Base-by-base conservation (phyloP, 805 yeast species). In the Kodamaea kakaduensis region DNA sequence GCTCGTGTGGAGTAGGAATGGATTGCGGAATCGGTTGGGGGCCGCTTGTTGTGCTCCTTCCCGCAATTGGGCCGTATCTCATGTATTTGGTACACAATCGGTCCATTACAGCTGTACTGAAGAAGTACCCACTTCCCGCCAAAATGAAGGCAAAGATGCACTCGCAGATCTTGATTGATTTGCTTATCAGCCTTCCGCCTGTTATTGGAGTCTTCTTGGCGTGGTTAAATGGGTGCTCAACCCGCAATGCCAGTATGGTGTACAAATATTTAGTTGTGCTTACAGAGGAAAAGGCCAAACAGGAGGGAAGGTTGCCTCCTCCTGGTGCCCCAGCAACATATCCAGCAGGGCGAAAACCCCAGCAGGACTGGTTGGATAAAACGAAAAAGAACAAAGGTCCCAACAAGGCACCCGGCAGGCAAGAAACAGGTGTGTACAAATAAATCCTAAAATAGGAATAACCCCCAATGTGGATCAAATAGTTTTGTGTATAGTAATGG, bases 151-250 rank as follows among this genome's bases (percentile, higher is more conserved):
- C 85, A 4, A 78, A 84, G 49, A 69, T 90, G 76, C 78, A 84
- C 39, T 81, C 81, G 10, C 84, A 89, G 51, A 84, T 88, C 25
- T 51, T 75, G 9, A 56, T 86, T 39, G 97, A 90, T 55, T 66
- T 89, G 19, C 46, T 84, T 25, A 76, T 89, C 24, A 71, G 89
- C 2, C 63, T 90, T 21, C 81, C 90, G 0, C 97, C 97, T 0
- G 46, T 88, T 3, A 56, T 90, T 21, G 97, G 97, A 1, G 67
- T 79, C 2, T 59, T 88, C 23, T 73, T 88, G 36, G 64, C 84
- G 9, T 89, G 95, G 90, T 41, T 89, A 56, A 76, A 86, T 51
- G 84, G 80, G 2, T 84, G 96, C 52, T 84, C 95, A 6, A 85
- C 96, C 0, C 67, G 96, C 50, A 89, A 90, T 56, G 95, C 96